A percentile compares a stretch with the other conserved stretches of the same genome.
These are phyloP conservation scores for Porphyra umbilicalis DNA, from an alignment of 31 red algal genomes.

Conservation along the genomic window DNA sequence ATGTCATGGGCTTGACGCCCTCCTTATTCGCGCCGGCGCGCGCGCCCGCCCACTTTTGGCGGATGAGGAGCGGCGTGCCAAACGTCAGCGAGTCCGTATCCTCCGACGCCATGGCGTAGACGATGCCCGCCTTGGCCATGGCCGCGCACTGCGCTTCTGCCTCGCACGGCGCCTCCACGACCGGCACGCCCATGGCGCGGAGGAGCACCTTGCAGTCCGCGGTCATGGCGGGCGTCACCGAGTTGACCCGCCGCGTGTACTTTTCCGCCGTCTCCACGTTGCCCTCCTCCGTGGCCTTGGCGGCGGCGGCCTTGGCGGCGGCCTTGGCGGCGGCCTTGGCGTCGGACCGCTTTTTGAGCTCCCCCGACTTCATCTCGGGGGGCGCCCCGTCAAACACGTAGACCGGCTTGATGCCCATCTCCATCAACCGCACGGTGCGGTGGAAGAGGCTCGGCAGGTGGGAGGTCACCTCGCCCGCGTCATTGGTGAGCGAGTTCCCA, in stretches of 20 bases:
- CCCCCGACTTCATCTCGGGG: constrained; percentile 70
- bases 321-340: constrained; percentile 53
- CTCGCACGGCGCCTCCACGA: constrained; percentile 89
- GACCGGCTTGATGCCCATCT: constrained; percentile 67
- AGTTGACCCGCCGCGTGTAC: constrained; percentile 75
- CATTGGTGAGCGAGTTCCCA: constrained; percentile 21
- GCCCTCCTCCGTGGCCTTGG: constrained; percentile 81
- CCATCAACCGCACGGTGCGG: not conserved
- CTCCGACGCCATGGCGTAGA: constrained; percentile 86
- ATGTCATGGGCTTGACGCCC: constrained; percentile 59
- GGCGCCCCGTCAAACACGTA: constrained; percentile 95
- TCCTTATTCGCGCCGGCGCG: constrained; percentile 55
- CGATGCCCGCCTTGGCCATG: constrained; percentile 51
- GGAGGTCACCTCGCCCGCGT: not conserved
- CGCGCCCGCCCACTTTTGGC: constrained; percentile 67
- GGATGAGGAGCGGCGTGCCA: constrained; percentile 64
- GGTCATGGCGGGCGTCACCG: constrained; percentile 67
- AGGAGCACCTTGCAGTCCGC: constrained; percentile 59
- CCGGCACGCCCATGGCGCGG: constrained; percentile 75
- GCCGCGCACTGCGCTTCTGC: constrained; percentile 96
- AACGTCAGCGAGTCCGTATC: constrained; percentile 98
- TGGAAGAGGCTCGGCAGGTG: not conserved
- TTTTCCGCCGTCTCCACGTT: constrained; percentile 73
- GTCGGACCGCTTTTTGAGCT: constrained; percentile 71
- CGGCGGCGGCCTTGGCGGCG: constrained; percentile 49